Base-by-base conservation (phyloP, 306 rosid genomes). In the Gillenia trifoliata region DNA sequence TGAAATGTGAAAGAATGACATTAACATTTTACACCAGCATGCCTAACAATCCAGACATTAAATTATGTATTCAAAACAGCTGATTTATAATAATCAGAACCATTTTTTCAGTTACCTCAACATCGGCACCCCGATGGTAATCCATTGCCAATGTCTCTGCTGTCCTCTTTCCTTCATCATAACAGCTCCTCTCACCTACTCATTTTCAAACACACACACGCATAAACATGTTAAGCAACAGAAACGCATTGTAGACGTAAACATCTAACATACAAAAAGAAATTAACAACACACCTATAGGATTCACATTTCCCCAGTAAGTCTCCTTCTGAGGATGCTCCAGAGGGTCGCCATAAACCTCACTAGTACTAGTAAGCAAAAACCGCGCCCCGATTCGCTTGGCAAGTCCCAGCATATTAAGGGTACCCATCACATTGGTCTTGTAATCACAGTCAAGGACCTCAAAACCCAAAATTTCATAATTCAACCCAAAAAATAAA, bases 291-390 rank as follows among this genome's bases (percentile, higher is more conserved):
- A 92, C 82, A 94, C 98, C 98, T 40, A 94, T 94, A 19, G 96
- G 98, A 84, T 94, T 94, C 16, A 94, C 98, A 87, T 94, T 94
- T 70, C 98, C 98, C 97, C 97, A 91, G 54, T 91, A 94, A 38
- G 97, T 94, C 82, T 94, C 98, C 79, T 88, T 91, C 86, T 94
- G 98, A 22, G 98, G 98, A 88, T 94, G 98, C 89, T 94, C 93
- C 66, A 94, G 81, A 0, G 98, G 98, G 79, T 94, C 98, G 2
- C 97, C 98, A 47, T 94, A 91, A 22, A 94, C 98, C 89, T 94
- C 98, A 80, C 97, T 94, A 2, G 98, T 94, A 77, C 98, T 94
- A 0, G 98, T 94, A 8, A 94, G 91, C 78, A 94, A 80, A 85
- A 94, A 94, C 85, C 95, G 84, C 0, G 98, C 98, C 60, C 97